A percentile compares a stretch with the other conserved stretches of the same genome.
Evolutionary conservation across 2,329 filamentous ascomycete genomes (phyloP).

Genomic region (Aureobasidium namibiae): DNA sequence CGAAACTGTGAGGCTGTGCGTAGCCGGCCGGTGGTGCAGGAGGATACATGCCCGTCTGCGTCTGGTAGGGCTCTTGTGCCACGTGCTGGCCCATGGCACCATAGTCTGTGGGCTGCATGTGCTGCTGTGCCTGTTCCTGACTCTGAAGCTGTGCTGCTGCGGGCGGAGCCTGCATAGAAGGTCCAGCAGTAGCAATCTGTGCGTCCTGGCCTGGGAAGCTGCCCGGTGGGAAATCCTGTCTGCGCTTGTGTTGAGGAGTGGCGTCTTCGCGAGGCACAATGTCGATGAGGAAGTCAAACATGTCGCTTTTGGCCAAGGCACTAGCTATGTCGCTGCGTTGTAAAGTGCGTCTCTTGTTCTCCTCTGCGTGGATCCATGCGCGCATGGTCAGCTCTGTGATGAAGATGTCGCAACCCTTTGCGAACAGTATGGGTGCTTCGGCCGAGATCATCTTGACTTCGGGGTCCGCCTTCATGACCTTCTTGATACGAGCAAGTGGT

Average conservation of each 20-base stretch:
- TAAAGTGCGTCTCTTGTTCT: conserved; percentile 93
- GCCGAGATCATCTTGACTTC: conserved; percentile 99
- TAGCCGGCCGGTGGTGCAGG: conserved; percentile 72
- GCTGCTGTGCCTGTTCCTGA: conserved; percentile 22
- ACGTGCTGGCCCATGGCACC: conserved; percentile 26
- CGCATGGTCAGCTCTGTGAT: conserved; percentile 99
- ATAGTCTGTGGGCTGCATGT: conserved; percentile 22
- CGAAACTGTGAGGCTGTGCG: conserved; percentile 67
- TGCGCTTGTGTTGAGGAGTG: conserved; percentile 70
- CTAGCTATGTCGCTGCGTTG: conserved; percentile 96
- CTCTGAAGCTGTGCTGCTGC: conserved; percentile 19
- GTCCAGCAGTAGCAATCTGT: conserved; percentile 34
- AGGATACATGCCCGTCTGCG: conserved; percentile 71
- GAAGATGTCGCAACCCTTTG: conserved; percentile 98
- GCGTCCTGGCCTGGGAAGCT: conserved; percentile 43
- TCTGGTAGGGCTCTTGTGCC: conserved; percentile 52
- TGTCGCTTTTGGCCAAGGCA: conserved; percentile 92
- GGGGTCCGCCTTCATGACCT: conserved; percentile 99
- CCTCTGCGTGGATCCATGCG: conserved; percentile 97
- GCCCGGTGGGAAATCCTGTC: conserved; percentile 32
- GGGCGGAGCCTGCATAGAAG: conserved; percentile 26
- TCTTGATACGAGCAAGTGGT: conserved; percentile 96
- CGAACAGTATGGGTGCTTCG: conserved; percentile 94
- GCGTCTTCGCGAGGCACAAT: conserved; percentile 96
- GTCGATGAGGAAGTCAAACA: conserved; percentile 99